Conservation (phyloP, 2,329 filamentous ascomycete genomes). For the Erysiphe pulchra region DNA sequence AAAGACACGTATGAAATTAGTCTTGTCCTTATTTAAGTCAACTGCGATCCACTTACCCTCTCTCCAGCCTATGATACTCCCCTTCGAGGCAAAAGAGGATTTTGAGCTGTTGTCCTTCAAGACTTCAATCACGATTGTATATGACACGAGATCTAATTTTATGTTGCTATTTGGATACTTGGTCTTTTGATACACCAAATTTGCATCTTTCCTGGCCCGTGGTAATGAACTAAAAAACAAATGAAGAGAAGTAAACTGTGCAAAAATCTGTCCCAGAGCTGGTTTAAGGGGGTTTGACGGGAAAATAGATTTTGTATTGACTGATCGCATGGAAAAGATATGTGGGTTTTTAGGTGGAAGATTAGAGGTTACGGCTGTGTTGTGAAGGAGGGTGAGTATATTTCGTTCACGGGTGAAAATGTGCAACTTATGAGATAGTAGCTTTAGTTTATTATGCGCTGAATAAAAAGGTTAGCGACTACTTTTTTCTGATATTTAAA, state of each 20-base stretch:
- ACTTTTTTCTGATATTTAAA: not conserved
- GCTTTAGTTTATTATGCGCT: conserved; percentile 23
- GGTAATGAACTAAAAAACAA: conserved; percentile 23
- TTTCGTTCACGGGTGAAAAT: conserved; percentile 18
- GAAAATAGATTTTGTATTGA: conserved; percentile 5
- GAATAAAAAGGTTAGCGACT: not conserved
- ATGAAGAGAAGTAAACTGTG: conserved; percentile 27
- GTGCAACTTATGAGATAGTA: conserved; percentile 22
- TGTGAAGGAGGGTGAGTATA: conserved; percentile 28
- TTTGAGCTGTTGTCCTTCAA: conserved; percentile 11
- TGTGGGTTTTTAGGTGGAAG: conserved; percentile 12
- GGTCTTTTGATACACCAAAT: conserved; percentile 9
- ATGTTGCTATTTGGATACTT: not conserved
- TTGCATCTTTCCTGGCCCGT: conserved; percentile 17
- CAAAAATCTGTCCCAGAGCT: conserved; percentile 24
- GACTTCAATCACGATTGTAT: conserved; percentile 8
- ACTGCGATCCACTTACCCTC: conserved; percentile 30
- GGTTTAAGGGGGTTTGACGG: conserved; percentile 7
- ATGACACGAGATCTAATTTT: too few relatives aligned
- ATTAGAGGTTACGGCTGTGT: conserved; percentile 20
- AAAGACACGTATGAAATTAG: conserved; percentile 18
- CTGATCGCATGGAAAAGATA: not conserved
- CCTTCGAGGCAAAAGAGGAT: not conserved
- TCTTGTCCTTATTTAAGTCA: conserved; percentile 15
- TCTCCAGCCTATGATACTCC: conserved; percentile 14